Evolutionary conservation across 306 rosid species (phyloP), one percentile per base, ranked within the genome.

Genomic region (Cucumis cinereus): DNA sequence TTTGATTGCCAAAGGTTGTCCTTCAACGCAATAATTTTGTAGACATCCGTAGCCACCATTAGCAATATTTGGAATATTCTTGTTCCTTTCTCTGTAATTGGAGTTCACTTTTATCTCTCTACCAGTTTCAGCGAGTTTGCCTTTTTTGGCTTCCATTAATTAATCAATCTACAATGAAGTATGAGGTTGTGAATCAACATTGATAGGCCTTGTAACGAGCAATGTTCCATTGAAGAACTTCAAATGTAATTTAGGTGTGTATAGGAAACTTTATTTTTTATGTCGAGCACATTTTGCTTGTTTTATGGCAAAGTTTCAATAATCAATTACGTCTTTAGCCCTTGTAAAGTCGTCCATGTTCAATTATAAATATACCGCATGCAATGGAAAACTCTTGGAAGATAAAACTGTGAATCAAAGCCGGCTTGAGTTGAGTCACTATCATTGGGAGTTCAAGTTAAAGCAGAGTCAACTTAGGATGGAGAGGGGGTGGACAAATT

Each of bases 201-300:
- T 67, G 53, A 12, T 66, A 49, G 2, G 11, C 49, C 41, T n/a
- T 40, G 49, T n/a, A 38, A 12, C n/a, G 33, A 67, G 19, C n/a
- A 20, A 40, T 64, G 30, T 41, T 66, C 7, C 28, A n/a, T 63
- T 33, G 20, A 19, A 10, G 1, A n/a, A 36, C n/a, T 67, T 33
- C 73, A 36, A 40, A 67, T 67, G 73, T 67, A 67, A 20, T 67
- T 67, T 38, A 63, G 30, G 71, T 36, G 20, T 60, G 67, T 60
- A 30, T 60, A 15, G 41, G 67, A 15, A 60, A 30, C 41, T 7
- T 14, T 0, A 24, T 16, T 60, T 30, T 60, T 60, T 60, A 3
- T 60, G 40, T 60, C 8, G 20, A 60, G 40, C 40, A 7, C 20
- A 1, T 57, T 57, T 58, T 30, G 17, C 19, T 58, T 26, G 64